Conservation (phyloP, 2,329 filamentous ascomycete species). For the Clonostachys sp. region DNA sequence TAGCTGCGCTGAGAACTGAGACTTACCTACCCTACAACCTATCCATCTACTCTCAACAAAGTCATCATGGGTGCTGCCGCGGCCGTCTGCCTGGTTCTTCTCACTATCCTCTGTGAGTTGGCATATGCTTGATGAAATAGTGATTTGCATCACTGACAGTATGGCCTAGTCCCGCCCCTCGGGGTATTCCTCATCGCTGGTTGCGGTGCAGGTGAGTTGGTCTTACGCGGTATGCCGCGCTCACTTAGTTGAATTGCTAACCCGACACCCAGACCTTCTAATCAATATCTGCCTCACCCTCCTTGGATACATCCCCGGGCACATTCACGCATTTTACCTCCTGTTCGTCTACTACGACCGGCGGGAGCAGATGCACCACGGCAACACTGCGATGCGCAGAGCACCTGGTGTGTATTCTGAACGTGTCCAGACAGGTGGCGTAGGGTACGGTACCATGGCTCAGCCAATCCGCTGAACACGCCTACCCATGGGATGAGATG, state of each 20-base stretch:
- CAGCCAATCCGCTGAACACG: background rate
- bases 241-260: constrained; percentile 4
- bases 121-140: background rate
- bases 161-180: constrained; percentile 55
- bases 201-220: constrained; percentile 47
- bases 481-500: too few relatives aligned
- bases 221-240: background rate
- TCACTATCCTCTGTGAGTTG: constrained; percentile 47
- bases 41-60: background rate
- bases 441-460: constrained; percentile 49
- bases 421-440: constrained; percentile 67
- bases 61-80: constrained; percentile 43
- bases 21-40: background rate
- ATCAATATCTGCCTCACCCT: constrained; percentile 65
- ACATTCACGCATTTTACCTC: constrained; percentile 76
- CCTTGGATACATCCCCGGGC: constrained; percentile 70
- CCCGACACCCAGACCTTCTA: constrained; percentile 43
- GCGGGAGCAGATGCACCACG: constrained; percentile 56
- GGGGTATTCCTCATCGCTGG: constrained; percentile 62
- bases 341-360: constrained; percentile 82
- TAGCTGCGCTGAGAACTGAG: background rate
- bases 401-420: constrained; percentile 71
- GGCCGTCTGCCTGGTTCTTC: constrained; percentile 41
- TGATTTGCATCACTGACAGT: background rate
- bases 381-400: constrained; percentile 44